A percentile compares a stretch with the other conserved stretches of the same genome.
Evolutionary conservation across 1,139 yeast species (phyloP).

Genomic region (Suhomyces coccinellae): DNA sequence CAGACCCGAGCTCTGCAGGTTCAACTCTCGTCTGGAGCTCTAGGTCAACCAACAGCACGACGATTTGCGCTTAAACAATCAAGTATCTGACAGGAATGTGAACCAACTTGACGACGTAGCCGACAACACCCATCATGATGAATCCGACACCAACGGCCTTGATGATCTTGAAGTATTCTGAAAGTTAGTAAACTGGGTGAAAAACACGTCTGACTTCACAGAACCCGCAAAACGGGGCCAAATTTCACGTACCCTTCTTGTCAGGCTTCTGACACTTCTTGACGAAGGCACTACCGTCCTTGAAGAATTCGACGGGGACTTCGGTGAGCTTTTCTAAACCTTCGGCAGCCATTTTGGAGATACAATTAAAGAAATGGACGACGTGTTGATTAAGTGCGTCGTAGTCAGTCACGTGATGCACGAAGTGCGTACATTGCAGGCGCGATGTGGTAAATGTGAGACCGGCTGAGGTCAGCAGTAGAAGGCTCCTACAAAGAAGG

Average conservation of each 20-base stretch:
- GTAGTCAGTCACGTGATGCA: background rate
- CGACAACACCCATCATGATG: constrained; percentile 96
- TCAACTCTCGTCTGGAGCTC: background rate
- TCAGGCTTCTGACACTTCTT: constrained; percentile 93
- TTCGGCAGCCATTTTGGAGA: constrained; percentile 49
- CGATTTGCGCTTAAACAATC: constrained; percentile 60
- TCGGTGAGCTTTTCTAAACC: constrained; percentile 83
- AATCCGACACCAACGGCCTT: constrained; percentile 97
- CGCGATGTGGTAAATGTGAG: background rate
- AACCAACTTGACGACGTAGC: constrained; percentile 89
- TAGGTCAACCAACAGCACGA: background rate
- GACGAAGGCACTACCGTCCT: constrained; percentile 86
- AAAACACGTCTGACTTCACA: background rate
- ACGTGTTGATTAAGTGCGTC: constrained; percentile 9
- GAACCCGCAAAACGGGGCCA: background rate
- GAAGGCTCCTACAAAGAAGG: background rate
- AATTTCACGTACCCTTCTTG: constrained; percentile 59
- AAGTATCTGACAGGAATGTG: constrained; percentile 97
- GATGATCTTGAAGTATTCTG: constrained; percentile 82
- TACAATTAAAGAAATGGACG: constrained; percentile 5
- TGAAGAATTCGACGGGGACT: constrained; percentile 86
- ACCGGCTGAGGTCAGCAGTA: background rate
- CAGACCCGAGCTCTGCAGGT: too few species aligned
- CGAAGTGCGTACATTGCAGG: background rate
- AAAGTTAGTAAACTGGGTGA: constrained; percentile 25